Evolutionary conservation across 768 basidiomycete species (phyloP).

Genomic region (Rhodotorula graminis): DNA sequence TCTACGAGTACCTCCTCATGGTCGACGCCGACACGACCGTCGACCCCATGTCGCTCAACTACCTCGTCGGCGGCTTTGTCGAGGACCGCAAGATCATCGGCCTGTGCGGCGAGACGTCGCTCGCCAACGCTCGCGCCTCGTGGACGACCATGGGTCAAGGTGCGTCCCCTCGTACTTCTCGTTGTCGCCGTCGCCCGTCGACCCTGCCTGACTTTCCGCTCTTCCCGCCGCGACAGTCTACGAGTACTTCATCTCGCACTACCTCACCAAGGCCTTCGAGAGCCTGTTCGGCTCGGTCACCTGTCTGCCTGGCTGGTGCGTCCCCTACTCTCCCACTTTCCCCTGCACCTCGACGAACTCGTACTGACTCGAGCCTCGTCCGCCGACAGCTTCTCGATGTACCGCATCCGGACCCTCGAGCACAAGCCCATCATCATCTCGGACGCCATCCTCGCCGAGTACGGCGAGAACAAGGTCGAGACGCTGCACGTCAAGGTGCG

Average conservation of each 20-base stretch:
- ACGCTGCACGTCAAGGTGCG: conserved; percentile 62
- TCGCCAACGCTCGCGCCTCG: conserved; percentile 90
- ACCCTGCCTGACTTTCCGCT: conserved; percentile 63
- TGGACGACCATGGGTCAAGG: conserved; percentile 74
- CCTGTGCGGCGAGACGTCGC: conserved; percentile 88
- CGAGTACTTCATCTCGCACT: conserved; percentile 98
- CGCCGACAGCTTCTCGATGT: conserved; percentile 82
- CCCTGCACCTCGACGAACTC: conserved; percentile 83
- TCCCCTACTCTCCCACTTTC: conserved; percentile 80
- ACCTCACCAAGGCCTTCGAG: conserved; percentile 97
- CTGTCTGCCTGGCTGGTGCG: conserved; percentile 96
- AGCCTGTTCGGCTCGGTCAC: conserved; percentile 94
- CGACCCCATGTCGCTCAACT: conserved; percentile 77
- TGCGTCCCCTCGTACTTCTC: conserved; percentile 56
- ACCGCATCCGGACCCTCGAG: conserved; percentile 87
- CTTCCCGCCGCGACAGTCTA: conserved; percentile 60
- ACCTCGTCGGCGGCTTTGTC: conserved; percentile 72
- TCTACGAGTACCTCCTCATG: conserved; percentile 83
- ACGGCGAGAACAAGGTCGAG: conserved; percentile 92
- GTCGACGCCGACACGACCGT: conserved; percentile 95
- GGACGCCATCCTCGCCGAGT: conserved; percentile 70
- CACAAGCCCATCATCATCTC: conserved; percentile 90
- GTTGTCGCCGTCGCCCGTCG: no score
- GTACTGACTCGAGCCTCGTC: conserved; percentile 51
- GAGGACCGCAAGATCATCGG: conserved; percentile 54